phyloP scores from a whole-genome alignment of 805 yeast genomes.

The Zygosaccharomyces siamensis region DNA sequence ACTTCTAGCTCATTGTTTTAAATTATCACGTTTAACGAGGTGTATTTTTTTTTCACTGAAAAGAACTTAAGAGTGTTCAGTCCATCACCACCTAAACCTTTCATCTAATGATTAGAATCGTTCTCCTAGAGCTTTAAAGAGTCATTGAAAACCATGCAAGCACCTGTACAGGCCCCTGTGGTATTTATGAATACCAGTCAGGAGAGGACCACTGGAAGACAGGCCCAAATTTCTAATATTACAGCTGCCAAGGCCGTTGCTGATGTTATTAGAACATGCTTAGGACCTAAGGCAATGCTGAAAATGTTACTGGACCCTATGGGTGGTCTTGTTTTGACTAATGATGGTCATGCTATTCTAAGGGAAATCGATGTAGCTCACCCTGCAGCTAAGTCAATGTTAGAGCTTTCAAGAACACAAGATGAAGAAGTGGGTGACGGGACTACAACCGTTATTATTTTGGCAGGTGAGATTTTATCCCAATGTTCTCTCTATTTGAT shows the following conservation, averaged over 20 bases:
- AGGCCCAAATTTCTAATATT: slow-evolving; percentile 94
- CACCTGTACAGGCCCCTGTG: slow-evolving; percentile 74
- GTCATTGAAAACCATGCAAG: slow-evolving; percentile 13
- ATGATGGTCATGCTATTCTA: slow-evolving; percentile 97
- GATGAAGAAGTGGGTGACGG: slow-evolving; percentile 99
- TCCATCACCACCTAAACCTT: neutral
- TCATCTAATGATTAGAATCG: neutral
- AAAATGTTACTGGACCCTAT: slow-evolving; percentile 94
- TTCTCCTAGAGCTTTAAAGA: neutral
- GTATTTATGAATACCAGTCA: slow-evolving; percentile 81
- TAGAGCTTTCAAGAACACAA: slow-evolving; percentile 92
- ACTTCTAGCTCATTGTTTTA: neutral
- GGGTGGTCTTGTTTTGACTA: slow-evolving; percentile 93
- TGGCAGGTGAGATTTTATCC: slow-evolving; percentile 95
- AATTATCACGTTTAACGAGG: slow-evolving; percentile 4
- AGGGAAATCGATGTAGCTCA: slow-evolving; percentile 97
- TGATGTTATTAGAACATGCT: slow-evolving; percentile 93
- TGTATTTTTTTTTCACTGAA: neutral
- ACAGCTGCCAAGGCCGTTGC: slow-evolving; percentile 99
- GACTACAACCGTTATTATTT: slow-evolving; percentile 92
- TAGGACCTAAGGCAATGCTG: slow-evolving; percentile 98
- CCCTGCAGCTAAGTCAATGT: slow-evolving; percentile 99
- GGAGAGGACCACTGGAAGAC: slow-evolving; percentile 93
- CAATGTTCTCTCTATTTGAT: slow-evolving; percentile 86
- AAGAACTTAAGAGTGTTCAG: neutral